phyloP scores from a whole-genome alignment of 139 green algal genomes.

The Closterium sp. region DNA sequence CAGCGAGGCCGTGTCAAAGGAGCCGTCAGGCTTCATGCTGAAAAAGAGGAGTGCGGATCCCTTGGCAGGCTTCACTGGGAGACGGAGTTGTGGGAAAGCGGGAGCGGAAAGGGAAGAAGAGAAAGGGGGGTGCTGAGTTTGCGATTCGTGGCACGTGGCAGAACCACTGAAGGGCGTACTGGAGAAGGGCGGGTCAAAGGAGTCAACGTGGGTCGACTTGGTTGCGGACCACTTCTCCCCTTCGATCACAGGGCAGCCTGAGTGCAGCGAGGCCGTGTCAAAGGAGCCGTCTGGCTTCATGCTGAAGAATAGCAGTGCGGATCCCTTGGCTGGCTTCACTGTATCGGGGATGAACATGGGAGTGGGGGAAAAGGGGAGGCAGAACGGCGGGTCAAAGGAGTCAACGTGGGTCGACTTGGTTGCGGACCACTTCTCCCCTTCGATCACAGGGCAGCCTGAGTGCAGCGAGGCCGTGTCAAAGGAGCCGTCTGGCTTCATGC shows the following conservation, averaged over 20 bases:
- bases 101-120: no score
- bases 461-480: slow-evolving; percentile 52
- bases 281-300: slow-evolving; percentile 31
- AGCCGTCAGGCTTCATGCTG: slow-evolving; percentile 32
- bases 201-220: slow-evolving; percentile 77
- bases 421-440: slow-evolving; percentile 75
- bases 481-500: slow-evolving; percentile 31
- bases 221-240: slow-evolving; percentile 81
- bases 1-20: slow-evolving; percentile 30
- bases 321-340: slow-evolving; percentile 57
- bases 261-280: slow-evolving; percentile 56
- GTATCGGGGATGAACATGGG: background rate
- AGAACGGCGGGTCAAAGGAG: slow-evolving; percentile 1
- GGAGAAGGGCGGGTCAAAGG: slow-evolving; percentile 21
- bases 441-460: slow-evolving; percentile 73
- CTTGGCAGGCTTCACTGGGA: slow-evolving; percentile 53
- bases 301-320: slow-evolving; percentile 55
- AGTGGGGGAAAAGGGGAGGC: no score
- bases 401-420: slow-evolving; percentile 77
- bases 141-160: slow-evolving; percentile 32
- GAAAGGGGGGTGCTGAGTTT: no score
- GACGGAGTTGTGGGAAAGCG: no score
- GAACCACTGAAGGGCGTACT: no score
- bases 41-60: slow-evolving; percentile 57
- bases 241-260: slow-evolving; percentile 71